Conservation (phyloP, 78 protist species). For the Dictyostelium intermedium region DNA sequence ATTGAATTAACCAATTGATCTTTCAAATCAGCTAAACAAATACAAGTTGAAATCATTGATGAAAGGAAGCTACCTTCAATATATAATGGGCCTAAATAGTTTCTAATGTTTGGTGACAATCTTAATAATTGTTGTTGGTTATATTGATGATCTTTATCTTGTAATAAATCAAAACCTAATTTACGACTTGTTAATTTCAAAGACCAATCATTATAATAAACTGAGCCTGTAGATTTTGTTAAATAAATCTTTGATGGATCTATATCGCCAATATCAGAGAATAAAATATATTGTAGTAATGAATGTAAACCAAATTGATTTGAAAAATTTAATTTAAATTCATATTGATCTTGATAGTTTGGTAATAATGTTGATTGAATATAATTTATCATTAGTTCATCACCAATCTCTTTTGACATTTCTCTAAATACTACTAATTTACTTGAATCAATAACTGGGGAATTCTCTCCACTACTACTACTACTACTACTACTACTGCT, state of each 20-base stretch:
- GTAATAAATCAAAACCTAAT: background rate
- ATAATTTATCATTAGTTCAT: background rate
- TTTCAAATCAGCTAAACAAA: conserved; percentile 46
- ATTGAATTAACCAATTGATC: conserved; percentile 49
- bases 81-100: conserved; percentile 43
- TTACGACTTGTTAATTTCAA: background rate
- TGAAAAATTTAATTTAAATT: conserved; percentile 49
- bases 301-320: conserved; percentile 54
- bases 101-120: conserved; percentile 54
- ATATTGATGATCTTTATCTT: conserved; percentile 6
- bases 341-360: conserved; percentile 32
- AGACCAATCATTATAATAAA: conserved; percentile 49
- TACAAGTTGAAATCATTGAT: conserved; percentile 27
- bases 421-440: conserved; percentile 38
- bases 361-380: background rate
- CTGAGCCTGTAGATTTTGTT: conserved; percentile 16
- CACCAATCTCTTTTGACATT: conserved; percentile 26
- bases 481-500: background rate
- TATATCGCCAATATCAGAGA: background rate
- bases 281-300: conserved; percentile 3
- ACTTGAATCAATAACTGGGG: background rate
- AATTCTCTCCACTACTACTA: background rate
- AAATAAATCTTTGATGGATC: conserved; percentile 43
- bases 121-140: conserved; percentile 18
- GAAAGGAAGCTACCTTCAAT: conserved; percentile 54